Evolutionary conservation across 2,329 filamentous ascomycete genomes (phyloP).

Genomic region (Boeremia lycopersici): DNA sequence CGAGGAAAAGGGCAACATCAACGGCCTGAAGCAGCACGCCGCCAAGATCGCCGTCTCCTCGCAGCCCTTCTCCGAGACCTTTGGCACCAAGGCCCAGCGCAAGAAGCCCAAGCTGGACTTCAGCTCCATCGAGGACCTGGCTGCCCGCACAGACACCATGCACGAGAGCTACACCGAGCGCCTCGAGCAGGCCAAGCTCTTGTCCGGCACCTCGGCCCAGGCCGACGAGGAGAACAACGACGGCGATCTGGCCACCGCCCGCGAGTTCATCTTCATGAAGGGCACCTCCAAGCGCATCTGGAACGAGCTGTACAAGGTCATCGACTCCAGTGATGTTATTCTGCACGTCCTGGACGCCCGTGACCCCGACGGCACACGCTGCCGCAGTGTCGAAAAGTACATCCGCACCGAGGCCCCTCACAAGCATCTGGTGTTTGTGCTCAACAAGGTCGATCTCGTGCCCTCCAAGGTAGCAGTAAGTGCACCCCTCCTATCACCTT

Average conservation of each 20-base stretch:
- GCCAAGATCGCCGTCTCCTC: slow-evolving; percentile 94
- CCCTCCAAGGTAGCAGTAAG: slow-evolving; percentile 95
- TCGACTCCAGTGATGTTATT: slow-evolving; percentile 93
- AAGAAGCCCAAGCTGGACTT: slow-evolving; percentile 91
- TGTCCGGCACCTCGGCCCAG: slow-evolving; percentile 72
- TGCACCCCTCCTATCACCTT: slow-evolving; percentile 43
- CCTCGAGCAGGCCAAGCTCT: slow-evolving; percentile 75
- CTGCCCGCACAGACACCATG: slow-evolving; percentile 77
- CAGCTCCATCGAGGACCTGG: slow-evolving; percentile 80
- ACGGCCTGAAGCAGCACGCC: slow-evolving; percentile 88
- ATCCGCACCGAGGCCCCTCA: slow-evolving; percentile 91
- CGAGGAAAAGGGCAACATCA: slow-evolving; percentile 72
- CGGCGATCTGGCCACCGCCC: slow-evolving; percentile 52
- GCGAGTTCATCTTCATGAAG: slow-evolving; percentile 83
- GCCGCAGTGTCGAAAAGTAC: slow-evolving; percentile 90
- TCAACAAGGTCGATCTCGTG: slow-evolving; percentile 93
- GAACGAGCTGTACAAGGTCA: slow-evolving; percentile 96
- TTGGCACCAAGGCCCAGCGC: slow-evolving; percentile 89
- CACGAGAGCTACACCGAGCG: slow-evolving; percentile 82
- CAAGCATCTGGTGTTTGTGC: slow-evolving; percentile 88
- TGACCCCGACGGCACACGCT: slow-evolving; percentile 72
- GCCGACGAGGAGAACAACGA: slow-evolving; percentile 57
- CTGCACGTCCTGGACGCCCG: slow-evolving; percentile 61
- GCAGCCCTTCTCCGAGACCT: slow-evolving; percentile 83
- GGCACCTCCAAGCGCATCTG: slow-evolving; percentile 81